Evolutionary conservation across 768 basidiomycete species (phyloP).

Genomic region (Mycena vulgaris): DNA sequence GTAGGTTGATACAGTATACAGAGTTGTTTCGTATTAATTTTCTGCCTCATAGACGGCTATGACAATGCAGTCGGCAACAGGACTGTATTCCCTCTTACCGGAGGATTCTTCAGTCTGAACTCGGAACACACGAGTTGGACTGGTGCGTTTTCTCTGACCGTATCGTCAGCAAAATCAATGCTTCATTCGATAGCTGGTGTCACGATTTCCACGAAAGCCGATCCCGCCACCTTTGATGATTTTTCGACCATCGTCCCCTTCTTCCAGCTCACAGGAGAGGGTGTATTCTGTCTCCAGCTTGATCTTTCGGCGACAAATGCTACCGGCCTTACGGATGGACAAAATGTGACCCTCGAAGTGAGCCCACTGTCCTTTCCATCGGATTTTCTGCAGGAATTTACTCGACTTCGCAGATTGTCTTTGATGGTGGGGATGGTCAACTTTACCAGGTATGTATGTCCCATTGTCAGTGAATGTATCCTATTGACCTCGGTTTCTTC

Average conservation of each 20-base stretch:
- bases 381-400: neutral
- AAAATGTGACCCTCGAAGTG: slow-evolving; percentile 81
- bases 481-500: neutral
- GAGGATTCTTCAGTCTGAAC: slow-evolving; percentile 73
- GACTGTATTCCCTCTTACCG: slow-evolving; percentile 76
- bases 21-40: neutral
- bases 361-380: slow-evolving; percentile 7
- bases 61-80: slow-evolving; percentile 64
- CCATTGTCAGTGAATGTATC: neutral
- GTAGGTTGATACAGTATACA: slow-evolving; percentile 48
- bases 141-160: too few species aligned
- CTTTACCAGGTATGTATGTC: slow-evolving; percentile 73
- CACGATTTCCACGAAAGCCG: too few species aligned
- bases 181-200: too few species aligned
- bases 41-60: slow-evolving; percentile 73
- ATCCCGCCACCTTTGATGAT: slow-evolving; percentile 51
- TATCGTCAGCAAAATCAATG: too few species aligned
- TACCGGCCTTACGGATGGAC: slow-evolving; percentile 72
- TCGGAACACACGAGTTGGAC: slow-evolving; percentile 78
- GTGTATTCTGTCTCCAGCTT: slow-evolving; percentile 75
- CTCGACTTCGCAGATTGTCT: slow-evolving; percentile 58
- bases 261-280: too few species aligned
- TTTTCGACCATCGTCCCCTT: slow-evolving; percentile 71
- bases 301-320: slow-evolving; percentile 67
- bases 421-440: slow-evolving; percentile 77